These are phyloP conservation scores for Ophiocordyceps australis DNA, from an alignment of 2,329 filamentous ascomycete genomes.

Conservation along the genomic window DNA sequence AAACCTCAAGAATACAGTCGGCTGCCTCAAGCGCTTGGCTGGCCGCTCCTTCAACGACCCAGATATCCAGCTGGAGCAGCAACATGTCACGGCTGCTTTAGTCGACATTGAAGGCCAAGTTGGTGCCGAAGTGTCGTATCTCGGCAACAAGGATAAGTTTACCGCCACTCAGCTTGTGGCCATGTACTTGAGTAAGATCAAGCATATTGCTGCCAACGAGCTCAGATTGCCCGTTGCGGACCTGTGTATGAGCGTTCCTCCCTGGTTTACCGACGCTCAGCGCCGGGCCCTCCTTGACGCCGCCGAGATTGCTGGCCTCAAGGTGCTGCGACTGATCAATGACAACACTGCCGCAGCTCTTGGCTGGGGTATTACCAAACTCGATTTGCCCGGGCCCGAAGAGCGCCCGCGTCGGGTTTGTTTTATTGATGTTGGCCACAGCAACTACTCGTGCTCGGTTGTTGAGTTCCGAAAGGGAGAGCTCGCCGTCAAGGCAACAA, in stretches of 20 bases:
- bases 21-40: conserved; percentile 78
- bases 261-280: conserved; percentile 95
- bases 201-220: conserved; percentile 71
- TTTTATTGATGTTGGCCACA: conserved; percentile 92
- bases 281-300: conserved; percentile 80
- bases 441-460: conserved; percentile 85
- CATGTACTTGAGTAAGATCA: conserved; percentile 94
- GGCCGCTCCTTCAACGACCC: conserved; percentile 78
- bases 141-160: conserved; percentile 91
- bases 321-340: conserved; percentile 87
- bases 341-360: conserved; percentile 93
- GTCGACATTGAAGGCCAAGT: conserved; percentile 88
- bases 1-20: conserved; percentile 98
- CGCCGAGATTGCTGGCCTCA: conserved; percentile 82
- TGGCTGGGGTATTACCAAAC: conserved; percentile 95
- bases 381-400: conserved; percentile 72
- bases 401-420: conserved; percentile 83
- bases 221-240: conserved; percentile 83
- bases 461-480: conserved; percentile 97
- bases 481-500: conserved; percentile 78
- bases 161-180: conserved; percentile 83
- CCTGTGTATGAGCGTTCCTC: conserved; percentile 82
- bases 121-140: conserved; percentile 81
- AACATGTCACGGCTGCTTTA: conserved; percentile 72
- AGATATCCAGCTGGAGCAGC: conserved; percentile 82